Percentiles rank a stretch among this genome's conserved stretches.
Conservation (phyloP, 768 basidiomycete genomes). For the Boletus coccyginus region DNA sequence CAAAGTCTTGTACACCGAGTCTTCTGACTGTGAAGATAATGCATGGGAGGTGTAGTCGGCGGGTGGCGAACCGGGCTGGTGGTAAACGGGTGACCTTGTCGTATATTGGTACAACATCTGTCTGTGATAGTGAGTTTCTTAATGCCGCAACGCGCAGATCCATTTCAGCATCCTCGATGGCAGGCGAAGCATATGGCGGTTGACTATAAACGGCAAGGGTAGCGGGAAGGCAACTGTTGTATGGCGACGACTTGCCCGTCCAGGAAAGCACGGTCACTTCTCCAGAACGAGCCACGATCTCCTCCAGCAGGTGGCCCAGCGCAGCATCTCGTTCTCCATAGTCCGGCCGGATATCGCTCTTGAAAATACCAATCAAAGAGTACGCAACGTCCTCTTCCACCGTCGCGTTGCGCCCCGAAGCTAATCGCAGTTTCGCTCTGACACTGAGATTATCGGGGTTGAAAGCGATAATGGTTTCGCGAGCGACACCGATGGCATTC, state of each 20-base stretch:
- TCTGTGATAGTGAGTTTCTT: not conserved
- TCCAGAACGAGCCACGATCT: conserved; percentile 7
- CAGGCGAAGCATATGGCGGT: not conserved
- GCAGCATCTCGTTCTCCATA: conserved; percentile 10
- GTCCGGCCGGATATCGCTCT: not conserved
- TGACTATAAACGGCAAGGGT: not conserved
- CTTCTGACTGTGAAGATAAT: no score
- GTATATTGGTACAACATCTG: not conserved
- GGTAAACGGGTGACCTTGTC: no score
- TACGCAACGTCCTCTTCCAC: not conserved
- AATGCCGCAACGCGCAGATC: not conserved
- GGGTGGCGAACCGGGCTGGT: no score
- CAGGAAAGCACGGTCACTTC: conserved; percentile 10
- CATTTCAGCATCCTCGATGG: not conserved
- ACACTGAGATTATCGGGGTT: conserved; percentile 3
- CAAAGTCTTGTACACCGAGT: no score
- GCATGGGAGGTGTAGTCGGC: no score
- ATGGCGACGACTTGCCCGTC: conserved; percentile 7
- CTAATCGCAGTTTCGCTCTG: conserved; percentile 10
- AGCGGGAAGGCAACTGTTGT: conserved; percentile 13
- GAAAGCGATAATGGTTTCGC: not conserved
- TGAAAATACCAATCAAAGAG: no score
- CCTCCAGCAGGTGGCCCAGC: conserved; percentile 12
- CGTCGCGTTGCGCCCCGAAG: conserved; percentile 7
- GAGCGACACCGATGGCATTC: conserved; percentile 2